Percentiles rank a stretch among this genome's conserved stretches.
Conservation (phyloP, 257 asterid genomes). For the Petunia axillaris region DNA sequence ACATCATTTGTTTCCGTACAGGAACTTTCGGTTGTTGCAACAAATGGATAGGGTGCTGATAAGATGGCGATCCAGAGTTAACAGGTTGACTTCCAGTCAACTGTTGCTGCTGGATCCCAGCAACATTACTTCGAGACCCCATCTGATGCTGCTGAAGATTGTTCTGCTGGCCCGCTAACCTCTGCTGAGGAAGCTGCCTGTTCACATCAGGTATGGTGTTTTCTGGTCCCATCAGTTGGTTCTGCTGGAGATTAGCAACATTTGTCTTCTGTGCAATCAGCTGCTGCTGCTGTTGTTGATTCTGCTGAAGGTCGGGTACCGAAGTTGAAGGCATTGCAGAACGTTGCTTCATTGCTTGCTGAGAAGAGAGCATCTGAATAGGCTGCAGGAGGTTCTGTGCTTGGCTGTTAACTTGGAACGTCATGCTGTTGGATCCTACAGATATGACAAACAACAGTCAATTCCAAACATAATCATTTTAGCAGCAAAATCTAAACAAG, state of each 20-base stretch:
- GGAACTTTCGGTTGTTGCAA: slow-evolving; percentile 72
- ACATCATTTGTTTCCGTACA: slow-evolving; percentile 81
- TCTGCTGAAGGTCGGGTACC: slow-evolving; percentile 70
- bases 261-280: slow-evolving; percentile 69
- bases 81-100: slow-evolving; percentile 78
- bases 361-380: slow-evolving; percentile 76
- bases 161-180: slow-evolving; percentile 80
- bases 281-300: slow-evolving; percentile 66
- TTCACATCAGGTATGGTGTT: slow-evolving; percentile 61
- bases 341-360: slow-evolving; percentile 82
- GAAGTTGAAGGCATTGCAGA: slow-evolving; percentile 68
- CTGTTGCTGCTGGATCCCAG: slow-evolving; percentile 87
- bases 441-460: slow-evolving; percentile 23
- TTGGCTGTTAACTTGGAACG: slow-evolving; percentile 80
- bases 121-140: slow-evolving; percentile 63
- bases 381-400: slow-evolving; percentile 73
- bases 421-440: slow-evolving; percentile 73
- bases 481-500: background rate
- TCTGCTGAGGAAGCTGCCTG: slow-evolving; percentile 43
- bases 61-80: slow-evolving; percentile 59
- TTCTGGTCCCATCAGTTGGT: slow-evolving; percentile 74
- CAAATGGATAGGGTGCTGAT: slow-evolving; percentile 75
- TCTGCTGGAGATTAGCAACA: slow-evolving; percentile 71
- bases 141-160: slow-evolving; percentile 78
- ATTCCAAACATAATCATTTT: slow-evolving; percentile 9